phyloP scores from a whole-genome alignment of 2,329 filamentous ascomycete genomes.

The Beauveria varroae region DNA sequence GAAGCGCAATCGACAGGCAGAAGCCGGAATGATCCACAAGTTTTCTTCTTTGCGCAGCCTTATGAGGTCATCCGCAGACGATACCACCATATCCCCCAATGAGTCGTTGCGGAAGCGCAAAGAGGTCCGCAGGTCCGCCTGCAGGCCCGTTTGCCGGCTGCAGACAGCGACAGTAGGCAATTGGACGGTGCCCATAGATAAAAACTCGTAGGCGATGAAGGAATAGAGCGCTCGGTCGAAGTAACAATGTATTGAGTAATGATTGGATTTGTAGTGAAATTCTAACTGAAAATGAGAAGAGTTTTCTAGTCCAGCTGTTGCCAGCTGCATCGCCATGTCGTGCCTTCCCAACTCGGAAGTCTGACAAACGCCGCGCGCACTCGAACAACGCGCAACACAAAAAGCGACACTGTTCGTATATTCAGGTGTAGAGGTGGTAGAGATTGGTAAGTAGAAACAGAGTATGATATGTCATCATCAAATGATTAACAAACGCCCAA shows the following conservation, averaged over 20 bases:
- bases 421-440: background rate
- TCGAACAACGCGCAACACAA: background rate
- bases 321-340: background rate
- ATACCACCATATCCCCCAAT: constrained; percentile 1
- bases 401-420: background rate
- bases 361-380: background rate
- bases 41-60: constrained; percentile 16
- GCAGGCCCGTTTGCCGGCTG: constrained; percentile 17
- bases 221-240: background rate
- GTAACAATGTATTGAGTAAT: background rate
- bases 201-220: background rate
- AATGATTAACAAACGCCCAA: background rate
- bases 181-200: background rate
- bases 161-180: constrained; percentile 20
- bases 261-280: background rate
- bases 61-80: constrained; percentile 19
- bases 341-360: background rate
- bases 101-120: constrained; percentile 19
- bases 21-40: constrained; percentile 27
- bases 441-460: background rate
- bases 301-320: background rate
- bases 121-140: constrained; percentile 19
- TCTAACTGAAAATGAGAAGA: background rate
- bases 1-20: constrained; percentile 23
- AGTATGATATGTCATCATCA: background rate